A percentile compares a stretch with the other conserved stretches of the same genome.
These are phyloP conservation scores for Backusella mclennaniae DNA, from an alignment of 192 early-diverging fungal species.

Conservation along the genomic window DNA sequence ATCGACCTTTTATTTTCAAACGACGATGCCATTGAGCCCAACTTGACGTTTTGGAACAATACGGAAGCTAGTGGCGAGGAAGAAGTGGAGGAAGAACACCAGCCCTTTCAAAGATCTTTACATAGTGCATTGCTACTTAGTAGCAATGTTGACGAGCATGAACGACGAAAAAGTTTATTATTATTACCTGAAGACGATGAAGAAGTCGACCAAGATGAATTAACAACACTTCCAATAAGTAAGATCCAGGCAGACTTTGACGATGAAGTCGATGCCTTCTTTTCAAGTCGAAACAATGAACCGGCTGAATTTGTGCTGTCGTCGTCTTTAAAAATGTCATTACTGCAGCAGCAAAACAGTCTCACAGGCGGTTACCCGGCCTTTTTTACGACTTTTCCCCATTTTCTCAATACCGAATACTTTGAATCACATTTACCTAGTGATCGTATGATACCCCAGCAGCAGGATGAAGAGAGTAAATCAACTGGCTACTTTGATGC, in stretches of 20 bases:
- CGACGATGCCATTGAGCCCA: not conserved
- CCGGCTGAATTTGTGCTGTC: not conserved
- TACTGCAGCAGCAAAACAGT: not conserved
- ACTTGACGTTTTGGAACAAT: not conserved
- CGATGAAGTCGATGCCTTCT: slow-evolving; percentile 30
- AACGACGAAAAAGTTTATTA: slow-evolving; percentile 6
- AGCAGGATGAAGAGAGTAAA: not conserved
- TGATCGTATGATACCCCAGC: slow-evolving; percentile 11
- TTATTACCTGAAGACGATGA: slow-evolving; percentile 16
- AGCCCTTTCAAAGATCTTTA: slow-evolving; percentile 15
- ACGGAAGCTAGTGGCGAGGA: slow-evolving; percentile 7
- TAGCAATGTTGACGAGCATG: not conserved
- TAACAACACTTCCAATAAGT: slow-evolving; percentile 5
- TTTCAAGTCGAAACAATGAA: slow-evolving; percentile 9
- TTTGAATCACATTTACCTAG: slow-evolving; percentile 20
- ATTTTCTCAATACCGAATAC: slow-evolving; percentile 31
- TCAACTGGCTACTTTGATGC: slow-evolving; percentile 66
- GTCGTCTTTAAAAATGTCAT: not conserved
- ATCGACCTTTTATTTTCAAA: slow-evolving; percentile 2
- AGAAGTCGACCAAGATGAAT: slow-evolving; percentile 19
- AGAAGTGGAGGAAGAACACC: slow-evolving; percentile 12
- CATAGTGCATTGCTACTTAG: slow-evolving; percentile 14
- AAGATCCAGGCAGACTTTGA: not conserved
- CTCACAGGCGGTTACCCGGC: not conserved
- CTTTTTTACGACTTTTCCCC: slow-evolving; percentile 15